These are phyloP conservation scores for Brassica napus DNA, from an alignment of 345 rosid genomes.

Conservation along the genomic window DNA sequence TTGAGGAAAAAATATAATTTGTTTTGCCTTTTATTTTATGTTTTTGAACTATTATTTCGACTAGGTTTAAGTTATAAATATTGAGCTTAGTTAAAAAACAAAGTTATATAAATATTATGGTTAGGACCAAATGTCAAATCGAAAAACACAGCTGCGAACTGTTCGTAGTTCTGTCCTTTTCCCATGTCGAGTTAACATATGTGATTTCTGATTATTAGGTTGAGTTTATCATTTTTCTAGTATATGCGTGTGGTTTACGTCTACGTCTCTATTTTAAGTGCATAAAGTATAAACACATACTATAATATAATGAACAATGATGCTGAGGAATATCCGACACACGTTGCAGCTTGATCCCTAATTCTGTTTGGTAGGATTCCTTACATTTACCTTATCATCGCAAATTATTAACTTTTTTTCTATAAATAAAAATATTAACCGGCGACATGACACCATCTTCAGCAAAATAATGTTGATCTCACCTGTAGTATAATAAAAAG, in stretches of 20 bases:
- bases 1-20: neutral
- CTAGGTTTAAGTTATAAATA: neutral
- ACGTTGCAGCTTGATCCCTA: constrained; percentile 35
- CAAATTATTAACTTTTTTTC: neutral
- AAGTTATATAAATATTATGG: neutral
- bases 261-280: constrained; percentile 19
- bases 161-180: neutral
- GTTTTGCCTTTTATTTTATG: neutral
- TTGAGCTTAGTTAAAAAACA: too few species aligned
- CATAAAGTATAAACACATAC: neutral
- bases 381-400: constrained; percentile 4
- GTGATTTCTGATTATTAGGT: neutral
- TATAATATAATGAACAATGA: constrained; percentile 11
- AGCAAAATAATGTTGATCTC: neutral
- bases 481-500: neutral
- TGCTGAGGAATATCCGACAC: constrained; percentile 44
- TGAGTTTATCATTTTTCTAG: neutral
- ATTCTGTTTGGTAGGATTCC: constrained; percentile 34
- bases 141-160: neutral
- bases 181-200: neutral
- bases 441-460: neutral
- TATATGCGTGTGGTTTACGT: constrained; percentile 33
- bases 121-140: neutral
- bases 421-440: neutral
- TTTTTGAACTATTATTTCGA: neutral